phyloP scores from a whole-genome alignment of 139 green algal species.

The Volvox africanus region DNA sequence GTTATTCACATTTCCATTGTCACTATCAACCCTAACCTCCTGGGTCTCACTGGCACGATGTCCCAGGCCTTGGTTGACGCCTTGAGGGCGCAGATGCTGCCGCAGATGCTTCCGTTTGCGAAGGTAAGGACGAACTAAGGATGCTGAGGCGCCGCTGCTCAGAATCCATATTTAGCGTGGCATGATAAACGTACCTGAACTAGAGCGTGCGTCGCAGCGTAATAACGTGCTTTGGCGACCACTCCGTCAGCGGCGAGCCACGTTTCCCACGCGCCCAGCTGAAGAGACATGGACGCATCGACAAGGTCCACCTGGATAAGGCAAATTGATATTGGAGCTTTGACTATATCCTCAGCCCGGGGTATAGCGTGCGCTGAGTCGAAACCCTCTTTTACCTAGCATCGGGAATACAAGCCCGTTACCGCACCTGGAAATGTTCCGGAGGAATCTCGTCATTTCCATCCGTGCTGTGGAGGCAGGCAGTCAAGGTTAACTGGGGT shows the following conservation, averaged over 20 bases:
- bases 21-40: no score
- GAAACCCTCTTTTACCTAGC: neutral
- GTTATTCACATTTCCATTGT: no score
- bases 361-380: no score
- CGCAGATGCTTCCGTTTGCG: no score
- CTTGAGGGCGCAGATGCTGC: no score
- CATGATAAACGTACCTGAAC: neutral
- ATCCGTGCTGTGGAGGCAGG: neutral
- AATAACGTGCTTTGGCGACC: neutral
- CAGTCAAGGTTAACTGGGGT: neutral
- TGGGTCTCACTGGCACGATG: no score
- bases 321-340: neutral
- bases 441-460: neutral
- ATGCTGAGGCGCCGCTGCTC: neutral
- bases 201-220: neutral
- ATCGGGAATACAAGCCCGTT: neutral
- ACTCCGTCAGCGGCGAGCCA: neutral
- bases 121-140: no score
- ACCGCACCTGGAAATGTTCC: slow-evolving; percentile 12
- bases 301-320: neutral
- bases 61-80: no score
- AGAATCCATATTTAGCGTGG: no score
- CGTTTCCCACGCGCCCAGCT: slow-evolving; percentile 3
- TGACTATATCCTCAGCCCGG: neutral
- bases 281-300: neutral